These are phyloP conservation scores for Coemansia sp. DNA, from an alignment of 192 early-diverging fungal species.

Conservation along the genomic window DNA sequence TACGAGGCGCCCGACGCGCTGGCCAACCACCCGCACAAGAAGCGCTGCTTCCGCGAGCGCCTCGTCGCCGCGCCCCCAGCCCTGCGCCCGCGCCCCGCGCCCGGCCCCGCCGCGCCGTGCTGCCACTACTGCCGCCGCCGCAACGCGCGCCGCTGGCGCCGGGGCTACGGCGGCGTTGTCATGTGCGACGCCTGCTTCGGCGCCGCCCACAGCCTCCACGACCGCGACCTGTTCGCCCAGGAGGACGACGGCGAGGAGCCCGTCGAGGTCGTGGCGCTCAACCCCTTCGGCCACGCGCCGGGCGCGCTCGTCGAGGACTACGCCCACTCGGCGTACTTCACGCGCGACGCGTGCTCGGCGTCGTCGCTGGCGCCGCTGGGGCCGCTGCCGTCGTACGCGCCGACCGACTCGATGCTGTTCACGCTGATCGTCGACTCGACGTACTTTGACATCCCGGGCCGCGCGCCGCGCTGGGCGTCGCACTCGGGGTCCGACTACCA, in stretches of 20 bases:
- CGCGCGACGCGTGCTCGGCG: slow-evolving; percentile 53
- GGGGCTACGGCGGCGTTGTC: slow-evolving; percentile 53
- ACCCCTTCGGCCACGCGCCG: slow-evolving; percentile 46
- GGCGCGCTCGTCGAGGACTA: slow-evolving; percentile 50
- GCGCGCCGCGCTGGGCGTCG: slow-evolving; percentile 90
- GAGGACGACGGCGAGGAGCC: slow-evolving; percentile 20
- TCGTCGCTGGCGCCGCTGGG: slow-evolving; percentile 51
- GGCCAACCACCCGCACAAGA: slow-evolving; percentile 56
- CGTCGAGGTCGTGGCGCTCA: slow-evolving; percentile 53
- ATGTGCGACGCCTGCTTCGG: slow-evolving; percentile 59
- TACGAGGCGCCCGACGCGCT: slow-evolving; percentile 52
- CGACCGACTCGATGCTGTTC: slow-evolving; percentile 62
- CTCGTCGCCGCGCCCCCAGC: slow-evolving; percentile 12
- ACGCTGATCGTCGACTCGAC: slow-evolving; percentile 78
- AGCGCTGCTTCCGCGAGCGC: slow-evolving; percentile 58
- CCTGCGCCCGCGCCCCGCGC: neutral
- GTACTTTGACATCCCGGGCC: slow-evolving; percentile 90
- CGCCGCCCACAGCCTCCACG: slow-evolving; percentile 36
- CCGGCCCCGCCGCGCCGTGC: neutral
- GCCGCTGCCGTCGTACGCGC: slow-evolving; percentile 47
- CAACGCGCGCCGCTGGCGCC: slow-evolving; percentile 51
- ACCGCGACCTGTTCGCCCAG: slow-evolving; percentile 33
- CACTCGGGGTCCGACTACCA: slow-evolving; percentile 94
- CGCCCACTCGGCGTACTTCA: slow-evolving; percentile 49
- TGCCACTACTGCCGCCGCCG: slow-evolving; percentile 56